Base-by-base conservation (phyloP, 1,284 basidiomycete species). In the Singerocomus inundabilis region DNA sequence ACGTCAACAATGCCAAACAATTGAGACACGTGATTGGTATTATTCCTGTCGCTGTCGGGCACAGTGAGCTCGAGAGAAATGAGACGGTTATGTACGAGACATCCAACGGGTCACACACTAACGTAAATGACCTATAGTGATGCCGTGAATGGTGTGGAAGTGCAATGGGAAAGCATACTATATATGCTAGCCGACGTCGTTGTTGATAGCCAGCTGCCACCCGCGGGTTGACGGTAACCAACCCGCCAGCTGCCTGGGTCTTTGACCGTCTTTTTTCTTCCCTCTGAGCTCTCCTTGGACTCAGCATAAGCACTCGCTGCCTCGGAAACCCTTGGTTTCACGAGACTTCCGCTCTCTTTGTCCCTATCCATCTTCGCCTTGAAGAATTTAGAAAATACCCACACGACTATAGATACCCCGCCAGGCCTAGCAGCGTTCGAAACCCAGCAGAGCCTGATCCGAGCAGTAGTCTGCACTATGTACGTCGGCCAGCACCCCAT, bases 391-490 rank as follows among this genome's bases (percentile, higher is more conserved):
- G 81, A 57, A 76, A 73, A 70, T 84, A 35, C 82, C 84, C 21
- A 40, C 80, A 87, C 70, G 75, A 80, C 76, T 78, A 33, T 63
- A 73, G 79, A 67, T 61, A 74, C 66, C 66, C 74, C 59, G 55
- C 63, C 64, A 54, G 63, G 52, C 66, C 51, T 31, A 60, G 56
- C 52, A 71, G 70, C 46, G 51, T 70, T 59, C 72, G 67, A 60
- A 55, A 53, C 39, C 52, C 64, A 53, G 54, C 76, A 66, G 65
- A 72, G 63, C 51, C 64, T 57, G 51, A 74, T 68, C 58, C 71
- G 55, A 64, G 80, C 64, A 72, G 71, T 49, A 70, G 79, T 79
- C 44, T 83, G 84, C 68, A 79, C 81, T 66, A 75, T 85, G 85
- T 88, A 69, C 42, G 84, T 78, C 25, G 40, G 30, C 46, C 35